phyloP scores from a whole-genome alignment of 345 rosid genomes.

The Citrus sp. region DNA sequence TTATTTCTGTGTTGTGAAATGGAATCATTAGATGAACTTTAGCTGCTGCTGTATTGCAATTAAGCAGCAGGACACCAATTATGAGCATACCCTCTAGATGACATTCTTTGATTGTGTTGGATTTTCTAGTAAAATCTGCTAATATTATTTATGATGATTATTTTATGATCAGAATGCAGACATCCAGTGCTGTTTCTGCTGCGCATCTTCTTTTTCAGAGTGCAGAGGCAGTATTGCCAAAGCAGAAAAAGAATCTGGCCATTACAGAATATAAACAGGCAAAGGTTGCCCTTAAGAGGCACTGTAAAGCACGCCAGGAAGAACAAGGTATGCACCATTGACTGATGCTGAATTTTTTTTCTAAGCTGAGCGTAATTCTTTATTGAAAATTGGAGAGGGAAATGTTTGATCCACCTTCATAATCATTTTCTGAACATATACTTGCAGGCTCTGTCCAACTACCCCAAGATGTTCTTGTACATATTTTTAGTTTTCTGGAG shows the following conservation, averaged over 20 bases:
- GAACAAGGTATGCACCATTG: conserved; percentile 29
- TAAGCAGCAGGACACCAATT: too few relatives aligned
- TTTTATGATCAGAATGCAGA: conserved; percentile 48
- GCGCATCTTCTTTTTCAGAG: conserved; percentile 63
- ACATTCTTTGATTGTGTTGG: neutral
- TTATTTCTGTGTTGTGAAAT: too few relatives aligned
- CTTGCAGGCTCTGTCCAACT: conserved; percentile 52
- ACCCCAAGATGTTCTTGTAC: conserved; percentile 65
- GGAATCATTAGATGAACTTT: too few relatives aligned
- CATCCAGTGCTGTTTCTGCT: conserved; percentile 58
- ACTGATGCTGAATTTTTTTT: neutral
- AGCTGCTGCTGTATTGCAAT: too few relatives aligned
- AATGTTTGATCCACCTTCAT: neutral
- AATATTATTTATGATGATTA: neutral
- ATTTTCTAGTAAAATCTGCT: too few relatives aligned
- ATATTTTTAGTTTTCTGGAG: conserved; percentile 69
- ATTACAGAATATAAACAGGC: conserved; percentile 71
- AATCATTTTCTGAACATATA: neutral
- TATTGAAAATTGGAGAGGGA: neutral
- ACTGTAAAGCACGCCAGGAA: conserved; percentile 40
- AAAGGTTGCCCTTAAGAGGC: conserved; percentile 64
- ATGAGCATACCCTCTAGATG: neutral
- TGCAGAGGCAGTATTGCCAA: conserved; percentile 64
- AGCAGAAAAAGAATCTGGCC: conserved; percentile 78
- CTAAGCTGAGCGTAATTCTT: neutral